phyloP scores from a whole-genome alignment of 345 rosid species.

The Syzygium aromaticum region DNA sequence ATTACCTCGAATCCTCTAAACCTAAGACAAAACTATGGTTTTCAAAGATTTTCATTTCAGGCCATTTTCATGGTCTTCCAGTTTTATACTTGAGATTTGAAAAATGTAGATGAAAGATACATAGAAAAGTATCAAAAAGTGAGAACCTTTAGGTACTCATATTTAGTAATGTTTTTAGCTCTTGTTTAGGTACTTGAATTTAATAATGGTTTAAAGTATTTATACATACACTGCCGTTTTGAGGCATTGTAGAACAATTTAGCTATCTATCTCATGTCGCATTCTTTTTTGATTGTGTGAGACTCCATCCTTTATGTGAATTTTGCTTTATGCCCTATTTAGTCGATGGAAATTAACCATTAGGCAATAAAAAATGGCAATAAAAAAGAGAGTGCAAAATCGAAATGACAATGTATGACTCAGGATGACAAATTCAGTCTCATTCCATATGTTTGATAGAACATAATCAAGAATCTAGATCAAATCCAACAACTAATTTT shows the following conservation, averaged over 20 bases:
- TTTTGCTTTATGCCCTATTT: neutral
- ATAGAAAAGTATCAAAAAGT: neutral
- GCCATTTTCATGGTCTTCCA: neutral
- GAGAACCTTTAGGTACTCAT: neutral
- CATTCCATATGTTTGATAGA: neutral
- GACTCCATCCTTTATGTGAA: neutral
- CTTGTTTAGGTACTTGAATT: neutral
- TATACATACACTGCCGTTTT: neutral
- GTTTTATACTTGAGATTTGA: neutral
- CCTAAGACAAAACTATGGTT: neutral
- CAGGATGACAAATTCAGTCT: neutral
- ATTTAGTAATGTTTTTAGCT: neutral
- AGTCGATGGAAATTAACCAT: neutral
- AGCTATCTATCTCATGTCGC: neutral
- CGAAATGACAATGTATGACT: neutral
- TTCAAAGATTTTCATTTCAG: too few species aligned
- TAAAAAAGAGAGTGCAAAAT: neutral
- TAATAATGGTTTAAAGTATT: neutral
- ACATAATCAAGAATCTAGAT: too few species aligned
- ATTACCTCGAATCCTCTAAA: neutral
- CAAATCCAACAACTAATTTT: too few species aligned
- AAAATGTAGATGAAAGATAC: neutral
- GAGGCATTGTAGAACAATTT: neutral
- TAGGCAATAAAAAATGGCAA: too few species aligned
- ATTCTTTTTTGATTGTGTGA: neutral